A percentile compares a stretch with the other conserved stretches of the same genome.
phyloP scores from a whole-genome alignment of 345 rosid genomes.

The Salix caprea region DNA sequence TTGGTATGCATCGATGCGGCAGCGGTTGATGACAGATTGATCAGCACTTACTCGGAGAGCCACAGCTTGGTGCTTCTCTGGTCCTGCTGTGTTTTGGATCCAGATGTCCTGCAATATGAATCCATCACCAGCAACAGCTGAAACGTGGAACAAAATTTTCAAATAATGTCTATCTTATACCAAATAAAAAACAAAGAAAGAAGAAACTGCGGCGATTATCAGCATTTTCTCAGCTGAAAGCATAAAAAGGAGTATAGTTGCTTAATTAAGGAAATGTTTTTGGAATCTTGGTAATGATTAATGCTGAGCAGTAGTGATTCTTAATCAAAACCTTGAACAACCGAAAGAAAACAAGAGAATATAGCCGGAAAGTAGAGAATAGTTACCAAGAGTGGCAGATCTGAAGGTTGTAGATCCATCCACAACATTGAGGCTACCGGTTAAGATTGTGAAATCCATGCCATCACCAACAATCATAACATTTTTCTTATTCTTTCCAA shows the following conservation, averaged over 20 bases:
- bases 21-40: constrained; percentile 16
- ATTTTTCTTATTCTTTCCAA: constrained; percentile 20
- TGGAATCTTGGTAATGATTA: no score
- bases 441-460: constrained; percentile 11
- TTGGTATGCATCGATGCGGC: constrained; percentile 18
- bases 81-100: constrained; percentile 18
- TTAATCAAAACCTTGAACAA: no score
- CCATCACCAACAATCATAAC: constrained; percentile 22
- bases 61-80: constrained; percentile 20
- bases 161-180: background rate
- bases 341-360: background rate
- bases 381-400: constrained; percentile 18
- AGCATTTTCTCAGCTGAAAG: background rate
- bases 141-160: background rate
- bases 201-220: background rate
- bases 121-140: constrained; percentile 22
- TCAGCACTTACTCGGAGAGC: constrained; percentile 17
- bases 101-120: constrained; percentile 17
- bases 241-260: no score
- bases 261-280: no score
- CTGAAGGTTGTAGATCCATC: constrained; percentile 21
- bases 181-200: background rate
- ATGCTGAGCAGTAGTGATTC: no score
- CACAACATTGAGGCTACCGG: constrained; percentile 15
- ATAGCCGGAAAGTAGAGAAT: background rate